These are phyloP conservation scores for Thielaviopsis euricoi DNA, from an alignment of 2,329 filamentous ascomycete species.

Conservation along the genomic window DNA sequence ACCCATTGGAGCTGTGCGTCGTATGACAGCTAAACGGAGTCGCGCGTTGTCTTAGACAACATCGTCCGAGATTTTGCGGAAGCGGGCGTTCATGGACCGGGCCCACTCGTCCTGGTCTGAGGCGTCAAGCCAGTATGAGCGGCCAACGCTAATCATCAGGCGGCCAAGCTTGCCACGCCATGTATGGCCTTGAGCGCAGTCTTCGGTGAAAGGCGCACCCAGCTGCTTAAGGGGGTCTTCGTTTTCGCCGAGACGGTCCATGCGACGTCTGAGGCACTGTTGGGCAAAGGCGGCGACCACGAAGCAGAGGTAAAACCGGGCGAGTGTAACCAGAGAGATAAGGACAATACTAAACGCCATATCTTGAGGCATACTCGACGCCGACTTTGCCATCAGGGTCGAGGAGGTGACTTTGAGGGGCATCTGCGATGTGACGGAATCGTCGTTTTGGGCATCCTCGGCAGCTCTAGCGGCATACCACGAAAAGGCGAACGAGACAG, in stretches of 20 bases:
- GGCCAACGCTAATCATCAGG: constrained; percentile 56
- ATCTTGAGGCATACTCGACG: constrained; percentile 30
- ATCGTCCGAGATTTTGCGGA: constrained; percentile 12
- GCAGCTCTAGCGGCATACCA: constrained; percentile 63
- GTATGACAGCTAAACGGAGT: neutral
- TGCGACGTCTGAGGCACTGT: constrained; percentile 54
- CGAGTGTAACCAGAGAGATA: constrained; percentile 54
- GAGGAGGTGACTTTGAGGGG: constrained; percentile 6
- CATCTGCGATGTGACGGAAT: constrained; percentile 10
- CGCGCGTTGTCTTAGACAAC: constrained; percentile 5
- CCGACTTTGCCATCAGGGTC: constrained; percentile 1
- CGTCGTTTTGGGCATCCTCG: constrained; percentile 9
- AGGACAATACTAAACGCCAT: constrained; percentile 61
- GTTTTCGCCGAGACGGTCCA: constrained; percentile 14
- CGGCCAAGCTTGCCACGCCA: constrained; percentile 69
- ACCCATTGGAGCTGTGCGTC: neutral
- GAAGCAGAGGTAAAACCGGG: constrained; percentile 70
- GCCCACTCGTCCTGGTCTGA: constrained; percentile 53
- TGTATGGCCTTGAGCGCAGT: constrained; percentile 58
- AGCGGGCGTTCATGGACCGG: constrained; percentile 19
- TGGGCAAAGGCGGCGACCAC: constrained; percentile 73
- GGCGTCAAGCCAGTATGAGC: constrained; percentile 67
- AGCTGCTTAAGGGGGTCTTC: constrained; percentile 9
- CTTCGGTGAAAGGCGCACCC: constrained; percentile 48
- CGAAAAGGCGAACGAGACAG: constrained; percentile 60